Percentiles rank a stretch among this genome's conserved stretches.
These are phyloP conservation scores for Desmodesmus armatus DNA, from an alignment of 139 green algal genomes.

Conservation along the genomic window DNA sequence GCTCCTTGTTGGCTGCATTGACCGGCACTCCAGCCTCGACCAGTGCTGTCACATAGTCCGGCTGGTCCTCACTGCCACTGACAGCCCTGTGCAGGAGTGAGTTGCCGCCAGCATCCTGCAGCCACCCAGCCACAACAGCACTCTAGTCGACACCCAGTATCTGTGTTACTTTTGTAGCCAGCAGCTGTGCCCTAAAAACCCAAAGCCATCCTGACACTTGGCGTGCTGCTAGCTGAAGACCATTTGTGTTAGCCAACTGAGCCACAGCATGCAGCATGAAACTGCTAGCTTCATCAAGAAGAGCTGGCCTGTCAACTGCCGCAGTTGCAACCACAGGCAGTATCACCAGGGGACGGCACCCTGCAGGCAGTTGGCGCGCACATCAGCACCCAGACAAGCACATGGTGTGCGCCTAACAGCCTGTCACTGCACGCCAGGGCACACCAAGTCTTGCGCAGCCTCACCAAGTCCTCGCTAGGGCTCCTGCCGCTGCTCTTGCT, in stretches of 20 bases:
- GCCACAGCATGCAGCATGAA: neutral
- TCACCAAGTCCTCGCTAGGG: neutral
- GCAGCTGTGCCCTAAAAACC: neutral
- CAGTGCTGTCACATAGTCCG: slow-evolving; percentile 47
- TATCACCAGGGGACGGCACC: no score
- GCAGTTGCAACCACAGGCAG: neutral
- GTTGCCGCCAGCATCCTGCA: slow-evolving; percentile 53
- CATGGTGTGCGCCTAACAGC: neutral
- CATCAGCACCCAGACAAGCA: neutral
- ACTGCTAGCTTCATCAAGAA: neutral
- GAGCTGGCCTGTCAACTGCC: neutral
- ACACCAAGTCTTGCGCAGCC: neutral
- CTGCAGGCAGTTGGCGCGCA: neutral
- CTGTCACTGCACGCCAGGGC: neutral
- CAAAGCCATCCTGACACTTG: neutral
- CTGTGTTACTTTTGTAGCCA: neutral
- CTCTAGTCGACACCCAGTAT: no score
- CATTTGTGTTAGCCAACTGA: neutral
- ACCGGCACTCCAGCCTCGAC: slow-evolving; percentile 42
- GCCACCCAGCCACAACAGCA: no score
- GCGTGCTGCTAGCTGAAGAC: neutral
- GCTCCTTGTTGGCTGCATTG: slow-evolving; percentile 51
- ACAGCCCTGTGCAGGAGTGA: slow-evolving; percentile 53
- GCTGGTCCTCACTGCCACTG: neutral
- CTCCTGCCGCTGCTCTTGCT: neutral